Evolutionary conservation across 1,284 basidiomycete species (phyloP), one percentile per base, ranked within the genome.

Genomic region (Tylopilus orsonianus): DNA sequence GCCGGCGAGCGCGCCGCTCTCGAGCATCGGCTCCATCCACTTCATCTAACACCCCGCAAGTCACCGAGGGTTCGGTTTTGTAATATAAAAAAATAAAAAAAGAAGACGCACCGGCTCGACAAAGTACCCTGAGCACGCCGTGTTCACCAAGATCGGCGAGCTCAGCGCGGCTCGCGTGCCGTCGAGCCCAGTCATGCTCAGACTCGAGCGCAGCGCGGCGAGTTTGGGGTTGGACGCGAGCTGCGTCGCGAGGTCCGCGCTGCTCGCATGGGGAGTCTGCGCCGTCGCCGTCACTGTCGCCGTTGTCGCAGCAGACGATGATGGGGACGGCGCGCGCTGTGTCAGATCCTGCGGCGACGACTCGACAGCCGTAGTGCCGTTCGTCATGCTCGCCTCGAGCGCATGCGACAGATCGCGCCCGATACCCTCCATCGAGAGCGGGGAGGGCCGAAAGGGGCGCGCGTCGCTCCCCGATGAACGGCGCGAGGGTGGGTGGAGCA

Each of bases 81-180:
- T n/a, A n/a, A n/a, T n/a, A n/a, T n/a, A n/a, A n/a, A n/a, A n/a
- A n/a, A n/a, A n/a, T n/a, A n/a, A n/a, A n/a, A n/a, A n/a, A 27
- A 5, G 29, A n/a, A n/a, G 34, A 23, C 41, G 18, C 10, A 42
- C 41, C 33, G 95, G 94, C 67, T 99, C 96, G 41, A 97, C 83
- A 67, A 97, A 98, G 71, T 98, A 98, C 7, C 93, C 92, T 2
- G 93, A 95, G 69, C 94, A 98, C 60, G 86, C 85, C 4, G 83
- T 71, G 65, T 87, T 89, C 40, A 74, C 72, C 38, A 92, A 69
- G 47, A 90, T 88, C 5, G 89, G 87, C 3, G 82, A 76, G 46
- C 80, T 84, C 41, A 67, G 43, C 5, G 58, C 41, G 23, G 58
- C 49, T 35, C 43, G 59, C 41, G 49, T 19, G 13, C 41, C 56